Evolutionary conservation across 345 rosid genomes (phyloP), one percentile per base, ranked within the genome.

Genomic region (Bretschneidera sinensis): DNA sequence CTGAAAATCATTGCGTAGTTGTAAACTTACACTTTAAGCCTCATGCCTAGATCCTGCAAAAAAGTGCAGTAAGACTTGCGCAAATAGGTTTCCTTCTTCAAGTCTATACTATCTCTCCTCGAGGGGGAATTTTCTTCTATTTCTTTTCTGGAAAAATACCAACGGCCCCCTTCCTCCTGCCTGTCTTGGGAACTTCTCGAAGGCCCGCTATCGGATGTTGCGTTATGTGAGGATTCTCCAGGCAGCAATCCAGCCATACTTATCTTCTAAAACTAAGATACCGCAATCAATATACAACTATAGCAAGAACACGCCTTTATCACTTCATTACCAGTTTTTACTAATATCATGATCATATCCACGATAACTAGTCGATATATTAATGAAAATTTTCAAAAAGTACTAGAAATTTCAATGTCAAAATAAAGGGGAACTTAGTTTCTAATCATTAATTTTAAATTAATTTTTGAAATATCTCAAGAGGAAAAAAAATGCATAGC

Each of bases 11-110:
- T 39, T 39, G 45, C 15, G 10, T 11, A 4, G 15, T 1, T 39
- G 16, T 39, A 39, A 39, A 65, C 98, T 86, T 76, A 91, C 99
- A 94, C 97, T 90, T 90, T 94, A n/a, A 94, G 80, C 68, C 95
- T 66, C 96, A 94, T 94, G 78, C 99, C 99, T 60, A 94, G 79
- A 76, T 90, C 99, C 75, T 94, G 99, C 76, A 94, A 72, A 80
- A 83, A 90, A 17, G 99, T 94, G 72, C 99, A 94, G 74, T 94
- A 94, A 14, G 97, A 90, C 78, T 94, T 94, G 71, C 96, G 92
- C 18, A 90, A 69, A 75, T 88, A 83, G 0, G 96, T 85, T 78
- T 94, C 99, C 80, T 85, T 94, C 88, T 90, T 94, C 77, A 88
- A 80, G 78, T 94, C 97, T 55, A 94, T 88, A 51, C 79, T 82